A percentile compares a stretch with the other conserved stretches of the same genome.
Conservation (phyloP, 2,329 filamentous ascomycete genomes). For the Diaporthe longicolla region DNA sequence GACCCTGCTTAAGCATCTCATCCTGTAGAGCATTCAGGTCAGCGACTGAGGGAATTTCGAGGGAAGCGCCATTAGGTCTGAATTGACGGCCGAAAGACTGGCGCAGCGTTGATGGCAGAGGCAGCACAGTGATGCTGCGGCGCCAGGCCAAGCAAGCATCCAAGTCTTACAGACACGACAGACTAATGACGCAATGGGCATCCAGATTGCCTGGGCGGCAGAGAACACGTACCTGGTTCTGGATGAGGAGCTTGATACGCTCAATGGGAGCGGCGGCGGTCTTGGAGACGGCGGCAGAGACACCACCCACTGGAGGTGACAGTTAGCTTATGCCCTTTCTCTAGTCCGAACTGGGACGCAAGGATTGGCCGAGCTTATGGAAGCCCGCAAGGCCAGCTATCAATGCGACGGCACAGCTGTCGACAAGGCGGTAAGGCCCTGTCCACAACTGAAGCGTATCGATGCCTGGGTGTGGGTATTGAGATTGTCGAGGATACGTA, state of each 20-base stretch:
- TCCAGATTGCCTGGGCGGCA: not conserved
- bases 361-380: slow-evolving; percentile 1
- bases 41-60: slow-evolving; percentile 44
- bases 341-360: not conserved
- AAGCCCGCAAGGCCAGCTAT: not conserved
- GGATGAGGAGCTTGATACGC: slow-evolving; percentile 99
- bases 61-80: not conserved
- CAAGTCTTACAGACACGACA: not conserved
- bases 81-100: not conserved
- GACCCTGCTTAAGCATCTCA: slow-evolving; percentile 99
- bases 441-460: not conserved
- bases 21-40: slow-evolving; percentile 72
- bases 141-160: not conserved
- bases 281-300: slow-evolving; percentile 99
- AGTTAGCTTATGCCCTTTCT: slow-evolving; percentile 40
- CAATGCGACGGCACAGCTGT: slow-evolving; percentile 12
- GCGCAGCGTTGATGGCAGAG: not conserved
- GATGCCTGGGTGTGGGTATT: not conserved
- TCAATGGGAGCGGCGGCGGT: slow-evolving; percentile 99
- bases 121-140: not conserved
- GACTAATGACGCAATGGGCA: not conserved
- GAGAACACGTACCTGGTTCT: slow-evolving; percentile 89
- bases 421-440: not conserved
- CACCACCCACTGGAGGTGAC: slow-evolving; percentile 89
- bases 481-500: slow-evolving; percentile 69